Base-by-base conservation (phyloP, 2,329 filamentous ascomycete genomes). In the Monosporascus sp. region DNA sequence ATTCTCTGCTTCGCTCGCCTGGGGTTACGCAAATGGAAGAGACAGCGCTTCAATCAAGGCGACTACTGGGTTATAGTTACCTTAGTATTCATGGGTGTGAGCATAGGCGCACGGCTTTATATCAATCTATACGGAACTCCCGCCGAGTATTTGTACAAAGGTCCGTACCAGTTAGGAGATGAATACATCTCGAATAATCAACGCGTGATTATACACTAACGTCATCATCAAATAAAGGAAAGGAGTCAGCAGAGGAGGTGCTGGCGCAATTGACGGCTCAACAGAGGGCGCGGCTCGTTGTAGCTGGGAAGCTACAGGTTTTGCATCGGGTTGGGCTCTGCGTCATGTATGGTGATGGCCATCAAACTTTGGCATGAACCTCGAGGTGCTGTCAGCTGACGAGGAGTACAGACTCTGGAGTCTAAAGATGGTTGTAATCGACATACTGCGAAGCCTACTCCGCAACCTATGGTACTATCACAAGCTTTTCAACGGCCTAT, bases 361-460 rank as follows among this genome's bases (percentile, higher is more conserved):
- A 22, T 11, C 8, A 9, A 22, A n/a, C 35, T 15, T 1, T 35
- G 17, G 15, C 4, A 49, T 28, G 18, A 20, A 37, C 3, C 37
- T 38, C 18, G 37, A 26, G 15, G 11, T 7, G 15, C 17, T 31
- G n/a, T 15, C 17, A 4, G 31, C 20, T n/a, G 11, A 20, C 15
- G 15, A 35, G 11, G 18, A 22, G 1, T 43, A 8, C 31, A 61
- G 59, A 24, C 41, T 60, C 35, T 60, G 58, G 59, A 55, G 55
- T 26, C 44, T 60, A 17, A 59, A 61, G 35, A 50, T 61, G 50
- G 53, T 51, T 2, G 48, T 56, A 3, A n/a, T 59, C 7, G 51
- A 60, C 11, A 35, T 55, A 17, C 49, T 59, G 1, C 14, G 24
- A 3, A 5, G 28, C 3, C 22, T 58, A 5, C 45, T 55, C 9